These are phyloP conservation scores for Saururus chinensis DNA, from an alignment of 164 flowering plant species.

Conservation along the genomic window DNA sequence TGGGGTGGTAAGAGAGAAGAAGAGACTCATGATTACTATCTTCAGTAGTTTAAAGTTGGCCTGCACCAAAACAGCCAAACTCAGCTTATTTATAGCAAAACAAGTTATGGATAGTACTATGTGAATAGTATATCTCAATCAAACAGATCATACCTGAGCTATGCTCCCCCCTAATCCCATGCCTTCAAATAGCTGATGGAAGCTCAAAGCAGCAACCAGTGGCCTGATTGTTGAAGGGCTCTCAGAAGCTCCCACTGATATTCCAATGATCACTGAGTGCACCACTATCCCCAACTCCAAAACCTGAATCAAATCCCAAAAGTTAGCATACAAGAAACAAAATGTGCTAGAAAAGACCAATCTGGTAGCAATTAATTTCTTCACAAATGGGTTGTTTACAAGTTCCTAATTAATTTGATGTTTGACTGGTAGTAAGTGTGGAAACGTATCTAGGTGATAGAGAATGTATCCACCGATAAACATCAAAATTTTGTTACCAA, in stretches of 20 bases:
- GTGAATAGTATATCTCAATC: no score
- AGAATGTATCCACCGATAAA: no score
- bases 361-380: background rate
- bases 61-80: slow-evolving; percentile 7
- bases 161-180: slow-evolving; percentile 1
- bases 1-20: slow-evolving; percentile 37
- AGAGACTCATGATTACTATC: slow-evolving; percentile 17
- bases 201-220: slow-evolving; percentile 12
- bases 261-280: slow-evolving; percentile 19
- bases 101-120: background rate
- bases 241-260: slow-evolving; percentile 14
- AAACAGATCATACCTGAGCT: background rate
- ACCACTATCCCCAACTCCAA: slow-evolving; percentile 6
- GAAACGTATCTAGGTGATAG: no score
- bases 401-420: no score
- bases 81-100: no score
- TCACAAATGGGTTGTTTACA: no score
- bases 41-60: slow-evolving; percentile 23
- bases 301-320: background rate
- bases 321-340: background rate
- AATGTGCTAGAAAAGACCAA: no score
- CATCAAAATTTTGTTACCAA: no score
- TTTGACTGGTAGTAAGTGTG: no score
- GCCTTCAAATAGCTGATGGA: slow-evolving; percentile 12
- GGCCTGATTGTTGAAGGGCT: slow-evolving; percentile 13